These are phyloP conservation scores for Alternaria solani DNA, from an alignment of 2,329 filamentous ascomycete genomes.

Conservation along the genomic window DNA sequence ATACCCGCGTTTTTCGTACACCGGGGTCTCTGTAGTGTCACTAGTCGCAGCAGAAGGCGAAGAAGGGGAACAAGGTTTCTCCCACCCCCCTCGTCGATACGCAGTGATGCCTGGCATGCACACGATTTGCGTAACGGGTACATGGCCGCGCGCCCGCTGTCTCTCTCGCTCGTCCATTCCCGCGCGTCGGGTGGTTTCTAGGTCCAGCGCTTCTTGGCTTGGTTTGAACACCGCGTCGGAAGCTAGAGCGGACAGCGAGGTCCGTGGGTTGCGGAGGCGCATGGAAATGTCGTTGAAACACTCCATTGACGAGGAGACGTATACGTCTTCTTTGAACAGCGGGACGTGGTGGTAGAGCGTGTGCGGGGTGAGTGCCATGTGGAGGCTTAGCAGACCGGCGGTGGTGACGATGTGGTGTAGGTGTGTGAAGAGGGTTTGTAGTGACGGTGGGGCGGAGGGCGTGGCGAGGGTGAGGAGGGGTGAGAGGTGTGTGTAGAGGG, in stretches of 20 bases:
- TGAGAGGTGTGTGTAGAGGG: slow-evolving; percentile 30
- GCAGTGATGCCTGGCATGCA: slow-evolving; percentile 34
- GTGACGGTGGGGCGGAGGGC: background rate
- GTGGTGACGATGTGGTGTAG: slow-evolving; percentile 18
- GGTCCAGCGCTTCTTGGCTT: background rate
- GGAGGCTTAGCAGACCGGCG: slow-evolving; percentile 34
- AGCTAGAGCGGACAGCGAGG: background rate
- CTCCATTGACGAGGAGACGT: slow-evolving; percentile 21
- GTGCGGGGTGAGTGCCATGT: slow-evolving; percentile 35
- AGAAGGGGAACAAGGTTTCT: slow-evolving; percentile 1
- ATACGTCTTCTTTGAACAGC: slow-evolving; percentile 38
- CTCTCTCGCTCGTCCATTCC: background rate
- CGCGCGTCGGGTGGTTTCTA: too few relatives aligned
- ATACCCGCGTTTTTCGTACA: background rate
- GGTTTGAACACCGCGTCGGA: too few relatives aligned
- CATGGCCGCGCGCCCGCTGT: slow-evolving; percentile 20
- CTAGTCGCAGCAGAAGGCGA: too few relatives aligned
- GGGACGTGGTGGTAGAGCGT: slow-evolving; percentile 42
- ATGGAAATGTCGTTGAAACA: slow-evolving; percentile 30
- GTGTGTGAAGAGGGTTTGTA: background rate
- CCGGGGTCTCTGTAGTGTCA: background rate
- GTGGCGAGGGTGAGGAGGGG: slow-evolving; percentile 27
- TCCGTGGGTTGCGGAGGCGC: slow-evolving; percentile 14
- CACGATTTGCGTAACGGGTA: slow-evolving; percentile 29
- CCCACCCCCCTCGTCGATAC: slow-evolving; percentile 41